phyloP scores from a whole-genome alignment of 2,329 filamentous ascomycete genomes.

The Monosporascus sp. region DNA sequence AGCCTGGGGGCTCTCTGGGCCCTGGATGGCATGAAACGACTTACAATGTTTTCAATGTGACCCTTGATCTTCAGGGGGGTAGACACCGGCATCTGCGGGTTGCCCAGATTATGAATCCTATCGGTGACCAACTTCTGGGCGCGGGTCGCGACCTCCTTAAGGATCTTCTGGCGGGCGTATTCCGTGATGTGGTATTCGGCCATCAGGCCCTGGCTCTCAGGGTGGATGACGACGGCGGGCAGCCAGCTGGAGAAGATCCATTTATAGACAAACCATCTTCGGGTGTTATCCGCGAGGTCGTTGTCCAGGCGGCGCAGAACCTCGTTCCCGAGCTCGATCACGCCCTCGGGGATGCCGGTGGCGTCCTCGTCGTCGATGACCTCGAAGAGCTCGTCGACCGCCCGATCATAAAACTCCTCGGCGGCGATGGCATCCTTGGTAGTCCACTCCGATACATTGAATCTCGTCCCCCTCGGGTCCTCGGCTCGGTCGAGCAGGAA shows the following conservation, averaged over 20 bases:
- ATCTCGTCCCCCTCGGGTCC: constrained; percentile 66
- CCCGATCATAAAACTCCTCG: constrained; percentile 82
- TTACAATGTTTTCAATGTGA: constrained; percentile 68
- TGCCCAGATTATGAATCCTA: constrained; percentile 59
- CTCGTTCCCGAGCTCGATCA: constrained; percentile 78
- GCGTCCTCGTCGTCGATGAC: constrained; percentile 79
- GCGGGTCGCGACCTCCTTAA: constrained; percentile 73
- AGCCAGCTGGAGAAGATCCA: constrained; percentile 92
- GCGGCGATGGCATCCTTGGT: constrained; percentile 76
- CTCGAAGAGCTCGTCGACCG: constrained; percentile 76
- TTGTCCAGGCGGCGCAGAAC: constrained; percentile 72
- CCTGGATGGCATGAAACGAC: constrained; percentile 53
- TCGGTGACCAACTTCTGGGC: constrained; percentile 76
- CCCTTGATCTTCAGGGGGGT: constrained; percentile 58
- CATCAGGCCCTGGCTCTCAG: constrained; percentile 76
- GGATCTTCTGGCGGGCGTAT: constrained; percentile 77
- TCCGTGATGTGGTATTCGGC: constrained; percentile 89
- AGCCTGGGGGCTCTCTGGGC: constrained; percentile 52
- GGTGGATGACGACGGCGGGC: constrained; percentile 76
- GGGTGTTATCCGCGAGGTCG: constrained; percentile 67
- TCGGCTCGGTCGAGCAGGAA: constrained; percentile 85
- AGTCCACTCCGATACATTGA: constrained; percentile 67
- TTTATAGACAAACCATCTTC: constrained; percentile 79
- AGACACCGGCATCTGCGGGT: constrained; percentile 54
- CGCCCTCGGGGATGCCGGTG: constrained; percentile 80